Evolutionary conservation across 2,329 filamentous ascomycete species (phyloP).

Genomic region (Penicillium sp.): DNA sequence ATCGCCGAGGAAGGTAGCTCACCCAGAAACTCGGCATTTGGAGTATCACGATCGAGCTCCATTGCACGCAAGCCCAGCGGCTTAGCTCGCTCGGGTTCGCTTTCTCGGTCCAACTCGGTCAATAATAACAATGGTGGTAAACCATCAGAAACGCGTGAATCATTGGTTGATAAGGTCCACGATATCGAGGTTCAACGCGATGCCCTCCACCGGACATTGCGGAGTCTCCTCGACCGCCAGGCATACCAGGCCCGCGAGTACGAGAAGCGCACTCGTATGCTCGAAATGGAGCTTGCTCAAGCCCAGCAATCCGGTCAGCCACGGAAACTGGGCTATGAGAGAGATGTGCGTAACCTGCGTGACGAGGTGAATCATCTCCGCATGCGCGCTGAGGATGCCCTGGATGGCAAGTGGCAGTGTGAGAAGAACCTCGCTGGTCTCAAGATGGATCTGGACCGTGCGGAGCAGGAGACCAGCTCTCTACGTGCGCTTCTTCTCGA

Average conservation of each 20-base stretch:
- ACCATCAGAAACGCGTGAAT: constrained; percentile 63
- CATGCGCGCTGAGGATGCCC: constrained; percentile 83
- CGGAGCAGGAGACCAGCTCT: constrained; percentile 87
- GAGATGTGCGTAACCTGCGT: constrained; percentile 75
- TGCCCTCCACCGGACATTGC: constrained; percentile 82
- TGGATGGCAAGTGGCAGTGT: constrained; percentile 94
- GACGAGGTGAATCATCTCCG: constrained; percentile 82
- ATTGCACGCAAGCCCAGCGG: constrained; percentile 55
- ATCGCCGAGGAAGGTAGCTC: constrained; percentile 60
- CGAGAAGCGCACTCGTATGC: constrained; percentile 71
- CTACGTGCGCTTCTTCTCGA: constrained; percentile 75
- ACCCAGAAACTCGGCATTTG: constrained; percentile 48
- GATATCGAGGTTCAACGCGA: constrained; percentile 93
- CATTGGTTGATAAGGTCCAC: constrained; percentile 75
- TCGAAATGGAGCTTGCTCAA: constrained; percentile 76
- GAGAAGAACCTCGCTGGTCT: constrained; percentile 85
- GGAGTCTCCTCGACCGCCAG: constrained; percentile 80
- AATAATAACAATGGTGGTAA: constrained; percentile 42
- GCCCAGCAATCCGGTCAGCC: constrained; percentile 66
- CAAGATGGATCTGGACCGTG: constrained; percentile 95
- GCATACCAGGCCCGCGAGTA: constrained; percentile 81
- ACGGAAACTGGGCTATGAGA: constrained; percentile 75
- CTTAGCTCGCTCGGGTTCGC: constrained; percentile 46
- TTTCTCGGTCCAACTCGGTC: constrained; percentile 61
- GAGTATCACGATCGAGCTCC: constrained; percentile 66